Percentiles rank a stretch among this genome's conserved stretches.
These are phyloP conservation scores for Tilletia indica DNA, from an alignment of 1,284 basidiomycete species.

Conservation along the genomic window DNA sequence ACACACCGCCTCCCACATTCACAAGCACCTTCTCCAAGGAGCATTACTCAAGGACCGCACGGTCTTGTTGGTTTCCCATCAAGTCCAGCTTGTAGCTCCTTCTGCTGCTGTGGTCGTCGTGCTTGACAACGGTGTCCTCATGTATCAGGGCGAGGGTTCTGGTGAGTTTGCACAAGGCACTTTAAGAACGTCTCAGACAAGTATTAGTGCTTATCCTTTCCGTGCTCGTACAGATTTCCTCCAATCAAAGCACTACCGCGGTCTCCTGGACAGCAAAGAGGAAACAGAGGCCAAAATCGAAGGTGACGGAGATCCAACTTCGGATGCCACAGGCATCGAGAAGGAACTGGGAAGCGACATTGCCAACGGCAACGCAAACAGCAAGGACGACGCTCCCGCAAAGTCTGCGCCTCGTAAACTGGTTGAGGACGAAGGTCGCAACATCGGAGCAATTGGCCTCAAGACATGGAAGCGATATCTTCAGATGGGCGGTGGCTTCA, in stretches of 20 bases:
- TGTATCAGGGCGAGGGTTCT: slow-evolving; percentile 23
- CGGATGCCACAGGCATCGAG: slow-evolving; percentile 16
- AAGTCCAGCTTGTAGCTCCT: slow-evolving; percentile 34
- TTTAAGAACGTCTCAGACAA: no score
- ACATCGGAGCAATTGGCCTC: slow-evolving; percentile 25
- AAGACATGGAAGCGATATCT: slow-evolving; percentile 32
- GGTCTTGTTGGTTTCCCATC: slow-evolving; percentile 73
- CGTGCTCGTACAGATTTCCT: slow-evolving; percentile 29
- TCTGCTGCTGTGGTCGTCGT: slow-evolving; percentile 31
- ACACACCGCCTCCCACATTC: slow-evolving; percentile 46
- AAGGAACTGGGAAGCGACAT: not conserved
- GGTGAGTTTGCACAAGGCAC: not conserved
- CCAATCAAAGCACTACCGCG: slow-evolving; percentile 39
- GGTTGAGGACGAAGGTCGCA: slow-evolving; percentile 25
- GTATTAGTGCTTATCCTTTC: no score
- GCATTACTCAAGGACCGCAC: slow-evolving; percentile 61
- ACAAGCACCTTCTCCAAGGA: slow-evolving; percentile 59
- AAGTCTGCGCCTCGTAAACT: slow-evolving; percentile 23
- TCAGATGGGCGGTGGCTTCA: slow-evolving; percentile 24
- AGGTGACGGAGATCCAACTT: slow-evolving; percentile 17
- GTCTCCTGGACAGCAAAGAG: slow-evolving; percentile 56
- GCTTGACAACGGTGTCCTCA: slow-evolving; percentile 35
- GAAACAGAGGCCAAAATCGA: slow-evolving; percentile 52
- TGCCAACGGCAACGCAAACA: not conserved
- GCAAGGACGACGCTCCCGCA: not conserved